Base-by-base conservation (phyloP, 78 protist genomes). In the Abeoforma whisleri region DNA sequence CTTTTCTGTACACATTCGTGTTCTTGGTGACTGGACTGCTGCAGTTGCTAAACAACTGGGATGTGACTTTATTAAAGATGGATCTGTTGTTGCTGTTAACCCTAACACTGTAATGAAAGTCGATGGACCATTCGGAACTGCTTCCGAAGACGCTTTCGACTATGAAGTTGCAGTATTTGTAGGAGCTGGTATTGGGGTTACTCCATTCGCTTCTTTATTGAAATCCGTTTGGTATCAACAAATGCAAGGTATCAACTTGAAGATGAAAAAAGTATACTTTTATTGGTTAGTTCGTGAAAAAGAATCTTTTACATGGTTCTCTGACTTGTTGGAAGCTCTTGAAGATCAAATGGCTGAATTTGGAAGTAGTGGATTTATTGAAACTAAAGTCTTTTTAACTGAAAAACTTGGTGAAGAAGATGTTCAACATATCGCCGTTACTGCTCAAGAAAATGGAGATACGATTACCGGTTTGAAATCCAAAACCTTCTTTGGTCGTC, bases 181-280 rank as follows among this genome's bases (percentile, higher is more conserved):
- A 23, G 95, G 92, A 34, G 95, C 95, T 1, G 97, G 97, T 76
- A 94, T 94, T 69, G 97, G 97, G 75, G 95, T 95, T 16, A 95
- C 97, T 0, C 97, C 97, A 40, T 92, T 90, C 40, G 94, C 95
- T 0, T 93, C 97, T 1, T 81, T 95, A 40, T 75, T 95, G 68
- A 89, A 92, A 86, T 85, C 92, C 68, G 70, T 94, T 32, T 84
- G 76, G 68, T 89, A 87, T 82, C 76, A 40, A 5, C 36, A 75
- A n/a, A 36, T 5, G 25, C 2, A 68, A 25, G 75, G 40, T 8
- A 23, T n/a, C 23, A 36, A 34, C 81, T 57, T 77, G 31, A 76
- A 40, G 84, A 34, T 86, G 79, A 38, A 36, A 28, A 90, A 90
- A 84, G 91, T 92, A 22, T 91, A 89, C 84, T 94, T 91, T 76